Conservation (phyloP, 768 basidiomycete species). For the Kwoniella bestiolae region DNA sequence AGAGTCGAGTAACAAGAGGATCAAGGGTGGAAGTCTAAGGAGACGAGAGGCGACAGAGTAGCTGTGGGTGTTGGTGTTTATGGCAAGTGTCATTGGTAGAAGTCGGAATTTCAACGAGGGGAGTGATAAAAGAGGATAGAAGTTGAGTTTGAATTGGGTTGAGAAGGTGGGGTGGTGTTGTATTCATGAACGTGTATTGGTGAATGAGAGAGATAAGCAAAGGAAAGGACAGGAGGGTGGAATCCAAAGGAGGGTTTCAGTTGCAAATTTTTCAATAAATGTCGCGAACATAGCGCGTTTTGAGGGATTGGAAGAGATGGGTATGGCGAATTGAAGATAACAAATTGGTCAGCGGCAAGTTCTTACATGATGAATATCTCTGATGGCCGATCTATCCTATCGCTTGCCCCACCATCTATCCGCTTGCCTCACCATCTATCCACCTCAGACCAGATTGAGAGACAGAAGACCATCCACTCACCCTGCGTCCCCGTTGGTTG, state of each 20-base stretch:
- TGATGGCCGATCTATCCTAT: too few species aligned
- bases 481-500: slow-evolving; percentile 38
- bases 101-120: neutral
- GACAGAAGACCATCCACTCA: too few species aligned
- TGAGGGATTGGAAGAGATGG: neutral
- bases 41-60: slow-evolving; percentile 37
- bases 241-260: neutral
- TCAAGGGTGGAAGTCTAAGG: slow-evolving; percentile 50
- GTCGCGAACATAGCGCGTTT: neutral
- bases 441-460: too few species aligned
- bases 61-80: slow-evolving; percentile 22
- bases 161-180: neutral
- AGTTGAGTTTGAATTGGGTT: neutral
- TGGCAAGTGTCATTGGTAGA: neutral
- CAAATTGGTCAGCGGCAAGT: slow-evolving; percentile 7
- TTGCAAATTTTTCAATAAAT: neutral
- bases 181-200: slow-evolving; percentile 8
- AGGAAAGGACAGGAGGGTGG: slow-evolving; percentile 7
- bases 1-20: slow-evolving; percentile 51
- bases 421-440: too few species aligned
- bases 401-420: too few species aligned
- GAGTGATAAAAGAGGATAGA: neutral
- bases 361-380: neutral
- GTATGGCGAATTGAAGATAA: neutral
- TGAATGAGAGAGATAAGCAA: neutral